These are phyloP conservation scores for Magnolia kwangsiensis DNA, from an alignment of 164 flowering plant species.

Conservation along the genomic window DNA sequence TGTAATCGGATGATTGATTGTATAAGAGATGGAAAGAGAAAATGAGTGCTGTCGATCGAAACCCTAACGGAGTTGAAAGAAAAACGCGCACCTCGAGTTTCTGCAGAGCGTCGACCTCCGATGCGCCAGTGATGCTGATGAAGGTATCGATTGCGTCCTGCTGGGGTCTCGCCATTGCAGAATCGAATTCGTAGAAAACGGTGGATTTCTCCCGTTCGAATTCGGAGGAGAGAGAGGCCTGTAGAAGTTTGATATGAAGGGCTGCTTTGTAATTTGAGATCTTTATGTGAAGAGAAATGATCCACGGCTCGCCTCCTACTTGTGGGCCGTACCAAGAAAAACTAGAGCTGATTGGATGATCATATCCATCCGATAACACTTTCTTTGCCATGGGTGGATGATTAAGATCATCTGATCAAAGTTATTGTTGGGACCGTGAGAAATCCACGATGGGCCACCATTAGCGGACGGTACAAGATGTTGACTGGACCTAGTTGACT, in stretches of 20 bases:
- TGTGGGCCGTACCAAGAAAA: no score
- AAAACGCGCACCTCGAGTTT: conserved; percentile 37
- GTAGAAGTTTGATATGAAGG: not conserved
- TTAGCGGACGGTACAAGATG: no score
- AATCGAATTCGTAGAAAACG: not conserved
- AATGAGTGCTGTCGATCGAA: not conserved
- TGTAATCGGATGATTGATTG: no score
- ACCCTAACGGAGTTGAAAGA: not conserved
- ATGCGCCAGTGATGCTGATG: conserved; percentile 74
- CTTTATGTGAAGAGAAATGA: not conserved
- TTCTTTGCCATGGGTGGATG: no score
- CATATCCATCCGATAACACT: no score
- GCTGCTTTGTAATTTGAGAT: not conserved
- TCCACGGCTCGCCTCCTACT: not conserved
- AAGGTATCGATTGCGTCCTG: conserved; percentile 80
- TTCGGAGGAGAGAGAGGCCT: not conserved
- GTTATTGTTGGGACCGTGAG: no score
- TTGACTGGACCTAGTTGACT: no score
- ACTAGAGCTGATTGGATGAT: no score
- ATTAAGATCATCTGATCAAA: no score
- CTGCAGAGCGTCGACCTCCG: conserved; percentile 59
- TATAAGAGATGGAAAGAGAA: not conserved
- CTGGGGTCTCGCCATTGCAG: conserved; percentile 58
- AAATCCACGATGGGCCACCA: no score
- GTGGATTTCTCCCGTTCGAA: not conserved